Base-by-base conservation (phyloP, 352 stramenopile species). In the Phytophthora fragariae region DNA sequence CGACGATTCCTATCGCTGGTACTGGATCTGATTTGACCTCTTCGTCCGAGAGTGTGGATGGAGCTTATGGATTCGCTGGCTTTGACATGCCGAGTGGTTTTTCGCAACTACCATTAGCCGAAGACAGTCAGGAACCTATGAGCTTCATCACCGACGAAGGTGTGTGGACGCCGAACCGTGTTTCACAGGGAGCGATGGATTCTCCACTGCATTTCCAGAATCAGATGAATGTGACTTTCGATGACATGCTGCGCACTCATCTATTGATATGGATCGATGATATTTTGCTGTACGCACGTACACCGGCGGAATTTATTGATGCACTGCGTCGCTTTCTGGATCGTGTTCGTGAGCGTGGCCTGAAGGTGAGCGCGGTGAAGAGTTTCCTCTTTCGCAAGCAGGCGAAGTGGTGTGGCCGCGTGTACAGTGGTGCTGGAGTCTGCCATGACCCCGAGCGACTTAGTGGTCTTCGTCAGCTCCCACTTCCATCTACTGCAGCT, bases 291-390 rank as follows among this genome's bases (percentile, higher is more conserved):
- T 78, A 62, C 12, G 69, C 60, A 1, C 56, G 37, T 29, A 10
- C 27, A 11, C 17, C 63, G 12, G 14, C 15, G 24, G 24, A 29
- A n/a, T 81, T 66, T 56, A 35, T 70, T 4, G 27, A 33, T 29
- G n/a, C 31, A 7, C 69, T 74, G 0, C 3, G 24, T 1, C 4
- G 57, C 6, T 78, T 78, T 33, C 75, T 79, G 24, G 21, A 15
- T 1, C 9, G 64, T 0, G 0, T 59, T 14, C 27, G 31, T 8
- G 17, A 17, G 1, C 57, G 33, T 14, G 21, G 50, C n/a, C 14
- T 78, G 17, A 81, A 78, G 37, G 41, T 78, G 0, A 76, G 54
- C 60, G 50, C 61, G 11, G 57, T n/a, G 2, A 81, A 77, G 69
- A n/a, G n/a, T n/a, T n/a, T n/a, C n/a, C n/a, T n/a, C 19, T 2